phyloP scores from a whole-genome alignment of 768 basidiomycete species.

The Candolleomyces eurysporus region DNA sequence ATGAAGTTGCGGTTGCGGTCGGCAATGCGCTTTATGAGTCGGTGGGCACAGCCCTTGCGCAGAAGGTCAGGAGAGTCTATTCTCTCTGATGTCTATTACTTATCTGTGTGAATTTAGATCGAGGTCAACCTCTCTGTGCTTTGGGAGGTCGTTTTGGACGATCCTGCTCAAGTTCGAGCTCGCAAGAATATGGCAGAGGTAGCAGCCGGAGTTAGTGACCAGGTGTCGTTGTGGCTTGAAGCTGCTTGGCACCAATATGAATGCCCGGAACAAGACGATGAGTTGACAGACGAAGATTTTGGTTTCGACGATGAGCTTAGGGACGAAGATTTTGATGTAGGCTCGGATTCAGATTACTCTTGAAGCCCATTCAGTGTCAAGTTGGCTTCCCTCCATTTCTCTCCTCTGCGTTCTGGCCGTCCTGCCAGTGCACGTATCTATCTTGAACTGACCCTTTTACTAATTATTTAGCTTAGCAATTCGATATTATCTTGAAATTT shows the following conservation, averaged over 20 bases:
- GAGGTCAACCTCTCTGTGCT: constrained; percentile 53
- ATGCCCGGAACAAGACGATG: not conserved
- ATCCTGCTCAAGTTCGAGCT: constrained; percentile 40
- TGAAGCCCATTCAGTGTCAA: no score
- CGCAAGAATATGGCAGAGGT: constrained; percentile 36
- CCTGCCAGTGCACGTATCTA: no score
- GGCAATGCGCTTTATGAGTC: constrained; percentile 45
- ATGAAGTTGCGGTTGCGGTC: constrained; percentile 45
- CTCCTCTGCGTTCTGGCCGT: no score
- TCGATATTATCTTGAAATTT: no score
- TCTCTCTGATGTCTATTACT: not conserved
- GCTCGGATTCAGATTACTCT: no score
- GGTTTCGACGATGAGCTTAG: no score
- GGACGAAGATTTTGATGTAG: no score
- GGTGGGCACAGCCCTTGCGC: constrained; percentile 43
- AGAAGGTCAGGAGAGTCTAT: constrained; percentile 39
- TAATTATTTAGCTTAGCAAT: no score
- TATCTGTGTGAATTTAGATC: constrained; percentile 3
- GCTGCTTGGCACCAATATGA: constrained; percentile 25
- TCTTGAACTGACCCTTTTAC: no score
- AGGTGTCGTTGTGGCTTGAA: constrained; percentile 41
- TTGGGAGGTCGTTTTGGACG: constrained; percentile 55
- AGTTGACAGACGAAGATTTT: no score
- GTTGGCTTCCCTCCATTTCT: no score
- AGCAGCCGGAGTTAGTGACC: constrained; percentile 35